phyloP scores from a whole-genome alignment of 331 rosid genomes.

The Cydonia oblonga region DNA sequence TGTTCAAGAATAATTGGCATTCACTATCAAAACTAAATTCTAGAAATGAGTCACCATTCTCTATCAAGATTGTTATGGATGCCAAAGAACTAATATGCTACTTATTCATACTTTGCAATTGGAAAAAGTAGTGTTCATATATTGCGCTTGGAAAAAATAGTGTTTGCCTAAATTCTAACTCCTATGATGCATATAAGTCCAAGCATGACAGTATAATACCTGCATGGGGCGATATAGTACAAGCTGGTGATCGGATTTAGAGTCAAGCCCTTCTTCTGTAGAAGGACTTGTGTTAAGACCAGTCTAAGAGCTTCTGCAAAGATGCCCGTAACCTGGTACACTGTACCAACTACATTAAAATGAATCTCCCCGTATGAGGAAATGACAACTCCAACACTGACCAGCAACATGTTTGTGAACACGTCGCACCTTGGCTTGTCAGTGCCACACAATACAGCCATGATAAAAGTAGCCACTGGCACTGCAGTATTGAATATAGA shows the following conservation, averaged over 20 bases:
- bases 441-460: conserved; percentile 83
- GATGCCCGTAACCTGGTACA: conserved; percentile 91
- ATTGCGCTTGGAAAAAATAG: not conserved
- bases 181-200: not conserved
- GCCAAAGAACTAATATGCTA: not conserved
- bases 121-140: too few relatives aligned
- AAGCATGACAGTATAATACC: conserved; percentile 32
- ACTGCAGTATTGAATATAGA: conserved; percentile 44
- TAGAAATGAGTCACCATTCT: not conserved
- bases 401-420: conserved; percentile 86
- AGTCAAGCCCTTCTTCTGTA: conserved; percentile 88
- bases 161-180: not conserved
- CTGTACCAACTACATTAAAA: conserved; percentile 79
- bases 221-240: conserved; percentile 97
- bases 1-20: not conserved
- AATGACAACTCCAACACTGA: conserved; percentile 94
- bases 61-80: not conserved
- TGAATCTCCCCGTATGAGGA: conserved; percentile 95
- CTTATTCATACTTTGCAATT: not conserved
- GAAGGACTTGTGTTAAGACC: conserved; percentile 92
- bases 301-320: conserved; percentile 93
- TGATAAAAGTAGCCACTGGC: conserved; percentile 88
- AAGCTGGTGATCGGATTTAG: conserved; percentile 87
- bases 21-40: not conserved
- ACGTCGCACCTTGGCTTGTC: conserved; percentile 89